Percentiles rank a stretch among this genome's conserved stretches.
Conservation (phyloP, 164 flowering plant species). For the Berberis thunbergii region DNA sequence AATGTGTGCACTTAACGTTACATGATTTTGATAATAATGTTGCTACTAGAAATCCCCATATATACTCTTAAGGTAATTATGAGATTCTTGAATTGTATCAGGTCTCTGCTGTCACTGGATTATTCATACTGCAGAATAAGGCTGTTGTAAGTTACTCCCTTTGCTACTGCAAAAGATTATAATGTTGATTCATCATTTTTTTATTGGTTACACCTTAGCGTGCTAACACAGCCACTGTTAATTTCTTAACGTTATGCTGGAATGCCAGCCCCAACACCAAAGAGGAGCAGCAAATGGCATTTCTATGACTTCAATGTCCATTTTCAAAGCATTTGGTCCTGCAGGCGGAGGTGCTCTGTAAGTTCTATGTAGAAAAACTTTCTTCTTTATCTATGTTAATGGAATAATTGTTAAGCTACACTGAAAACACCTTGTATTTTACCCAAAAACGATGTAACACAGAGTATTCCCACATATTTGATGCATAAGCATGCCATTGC, state of each 20-base stretch:
- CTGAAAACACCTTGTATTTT: no score
- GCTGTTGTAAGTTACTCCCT: constrained; percentile 40
- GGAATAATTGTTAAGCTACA: no score
- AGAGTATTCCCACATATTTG: no score
- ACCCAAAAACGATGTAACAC: no score
- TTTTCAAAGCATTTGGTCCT: constrained; percentile 70
- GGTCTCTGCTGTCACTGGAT: constrained; percentile 49
- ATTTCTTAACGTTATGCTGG: neutral
- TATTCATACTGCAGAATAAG: constrained; percentile 47
- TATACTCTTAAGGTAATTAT: no score
- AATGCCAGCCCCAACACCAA: constrained; percentile 20
- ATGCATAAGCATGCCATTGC: no score
- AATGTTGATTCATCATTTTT: no score
- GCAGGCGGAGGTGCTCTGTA: constrained; percentile 77
- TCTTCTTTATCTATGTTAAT: neutral
- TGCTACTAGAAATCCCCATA: no score
- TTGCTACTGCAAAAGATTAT: neutral
- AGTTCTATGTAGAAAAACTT: constrained; percentile 17
- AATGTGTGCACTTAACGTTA: no score
- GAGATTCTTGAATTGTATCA: constrained; percentile 3
- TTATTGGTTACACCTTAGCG: no score
- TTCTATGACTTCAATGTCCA: constrained; percentile 65
- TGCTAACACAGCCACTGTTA: no score
- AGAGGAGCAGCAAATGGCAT: constrained; percentile 16
- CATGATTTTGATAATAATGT: no score